Base-by-base conservation (phyloP, 139 green algal genomes). In the Coccomyxa sp. region DNA sequence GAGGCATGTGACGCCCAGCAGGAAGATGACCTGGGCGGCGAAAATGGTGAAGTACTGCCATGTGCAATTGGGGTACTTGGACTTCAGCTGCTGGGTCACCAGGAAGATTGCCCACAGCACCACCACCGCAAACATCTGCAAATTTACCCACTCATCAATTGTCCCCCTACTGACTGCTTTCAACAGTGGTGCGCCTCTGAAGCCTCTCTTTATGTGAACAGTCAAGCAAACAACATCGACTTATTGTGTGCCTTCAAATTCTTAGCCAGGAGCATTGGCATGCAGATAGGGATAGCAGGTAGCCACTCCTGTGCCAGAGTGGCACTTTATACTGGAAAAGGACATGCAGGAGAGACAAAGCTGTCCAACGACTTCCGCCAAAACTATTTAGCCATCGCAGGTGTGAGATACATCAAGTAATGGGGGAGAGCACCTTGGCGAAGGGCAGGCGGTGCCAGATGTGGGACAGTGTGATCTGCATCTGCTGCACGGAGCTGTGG, bases 71-170 rank as follows among this genome's bases (percentile, higher is more conserved):
- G 12, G 17, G 16, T 77, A 82, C 9, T 63, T 63, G 25, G 45
- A 75, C 81, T 88, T 88, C 25, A 32, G 18, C 81, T 82, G 82
- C 81, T 88, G 81, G 23, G 80, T 71, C 18, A 30, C 58, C 63
- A 88, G 81, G 68, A 85, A 88, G 13, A 82, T 38, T 30, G 66
- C 81, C 85, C 85, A 88, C 67, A 88, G 77, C 28, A 76, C 28
- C 18, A 88, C 18, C 57, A 85, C n/a, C 31, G 16, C 74, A 78
- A 71, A 25, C 21, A 71, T 71, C 63, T 25, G 45, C 77, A 81
- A 9, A 59, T 25, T 11, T 11, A 28, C 63, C 18, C 4, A 71
- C 63, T 71, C 18, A 25, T 71, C 9, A 32, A n/a, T n/a, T 57
- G 25, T 16, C 74, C 3, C 74, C 27, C 58, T 32, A 7, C 38